These are phyloP conservation scores for Malassezia yamatoensis DNA, from an alignment of 1,284 basidiomycete species.

Conservation along the genomic window DNA sequence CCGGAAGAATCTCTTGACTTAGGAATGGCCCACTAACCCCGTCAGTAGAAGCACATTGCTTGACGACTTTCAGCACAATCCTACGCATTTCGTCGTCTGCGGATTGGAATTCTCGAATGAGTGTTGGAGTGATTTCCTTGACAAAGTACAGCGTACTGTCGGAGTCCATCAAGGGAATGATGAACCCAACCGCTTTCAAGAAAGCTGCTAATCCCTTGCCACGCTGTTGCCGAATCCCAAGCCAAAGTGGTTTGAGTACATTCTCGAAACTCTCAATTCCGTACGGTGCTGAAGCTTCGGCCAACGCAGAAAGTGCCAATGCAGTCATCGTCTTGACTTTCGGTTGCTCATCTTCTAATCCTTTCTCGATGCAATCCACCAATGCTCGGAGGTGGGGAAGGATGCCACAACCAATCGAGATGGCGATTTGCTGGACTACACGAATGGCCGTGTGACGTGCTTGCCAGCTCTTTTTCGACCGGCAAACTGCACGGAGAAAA, in stretches of 20 bases:
- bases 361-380: conserved; percentile 91
- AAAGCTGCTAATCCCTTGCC: conserved; percentile 97
- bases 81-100: conserved; percentile 99
- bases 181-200: conserved; percentile 97
- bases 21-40: conserved; percentile 45
- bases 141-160: conserved; percentile 54
- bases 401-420: conserved; percentile 99
- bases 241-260: conserved; percentile 94
- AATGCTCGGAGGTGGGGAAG: conserved; percentile 91
- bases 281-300: conserved; percentile 93
- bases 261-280: conserved; percentile 99
- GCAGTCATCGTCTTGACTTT: conserved; percentile 99
- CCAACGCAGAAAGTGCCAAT: conserved; percentile 84
- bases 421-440: conserved; percentile 98
- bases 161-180: conserved; percentile 98
- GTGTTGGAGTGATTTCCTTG: conserved; percentile 45
- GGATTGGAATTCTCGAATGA: conserved; percentile 97
- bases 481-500: conserved; percentile 95
- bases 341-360: conserved; percentile 93
- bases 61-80: conserved; percentile 96
- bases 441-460: conserved; percentile 97
- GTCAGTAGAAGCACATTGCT: conserved; percentile 95
- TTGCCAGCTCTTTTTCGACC: conserved; percentile 99
- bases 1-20: conserved; percentile 93
- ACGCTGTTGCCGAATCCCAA: conserved; percentile 92